Base-by-base conservation (phyloP, 345 rosid species). In the Hypericum perforatum region DNA sequence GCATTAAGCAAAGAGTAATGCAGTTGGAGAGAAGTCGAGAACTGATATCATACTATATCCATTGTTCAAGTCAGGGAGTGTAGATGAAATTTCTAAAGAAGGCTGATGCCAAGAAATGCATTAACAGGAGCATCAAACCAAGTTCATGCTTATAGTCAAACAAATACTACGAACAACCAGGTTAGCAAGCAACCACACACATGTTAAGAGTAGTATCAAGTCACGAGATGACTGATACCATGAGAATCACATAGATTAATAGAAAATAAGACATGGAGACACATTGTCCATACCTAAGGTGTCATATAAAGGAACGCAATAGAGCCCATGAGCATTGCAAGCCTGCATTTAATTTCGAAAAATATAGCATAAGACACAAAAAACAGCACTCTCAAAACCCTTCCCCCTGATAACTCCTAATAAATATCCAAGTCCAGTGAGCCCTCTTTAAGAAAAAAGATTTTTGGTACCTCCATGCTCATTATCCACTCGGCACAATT, bases 281-380 rank as follows among this genome's bases (percentile, higher is more conserved):
- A 4, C 32, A 22, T 22, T 22, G 32, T 36, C 52, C 76, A 42
- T 76, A 94, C 99, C 99, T 76, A 94, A 74, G 44, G 97, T 94
- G 70, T 94, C 99, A 63, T 94, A 94, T 15, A 94, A 62, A 62
- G 99, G 99, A 57, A 94, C 99, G 61, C 99, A 94, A 52, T 69
- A 82, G 57, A 94, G 83, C 63, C 94, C 97, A 68, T 85, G 97
- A 72, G 99, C 95, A 65, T 89, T 94, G 76, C 99, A 94, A 5
- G 99, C 99, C 99, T 94, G 82, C 74, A 73, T 43, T 46, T 16
- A 3, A n/a, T 3, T 46, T 46, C 16, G 14, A 46, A 29, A 54
- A 7, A 7, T 10, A 47, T 36, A 52, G 9, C 13, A 29, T 39
- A 14, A 52, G 54, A 60, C 55, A 40, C 40, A 56, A 52, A 6